Evolutionary conservation across 2,329 filamentous ascomycete species (phyloP).

Genomic region (Talaromyces sp.): DNA sequence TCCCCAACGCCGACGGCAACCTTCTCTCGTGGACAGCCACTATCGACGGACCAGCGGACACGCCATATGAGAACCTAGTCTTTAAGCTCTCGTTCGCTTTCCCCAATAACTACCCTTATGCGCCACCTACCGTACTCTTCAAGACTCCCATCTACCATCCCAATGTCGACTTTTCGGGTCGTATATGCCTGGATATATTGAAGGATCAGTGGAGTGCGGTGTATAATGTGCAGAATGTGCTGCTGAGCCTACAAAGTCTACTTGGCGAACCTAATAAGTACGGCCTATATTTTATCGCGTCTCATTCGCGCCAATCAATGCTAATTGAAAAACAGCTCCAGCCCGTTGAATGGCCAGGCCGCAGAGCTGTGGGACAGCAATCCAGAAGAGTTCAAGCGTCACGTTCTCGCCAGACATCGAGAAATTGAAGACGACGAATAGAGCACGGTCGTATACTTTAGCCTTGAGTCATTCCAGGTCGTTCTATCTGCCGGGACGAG

Average conservation of each 20-base stretch:
- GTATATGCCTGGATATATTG: constrained; percentile 95
- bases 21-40: constrained; percentile 91
- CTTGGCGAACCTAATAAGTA: constrained; percentile 98
- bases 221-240: constrained; percentile 90
- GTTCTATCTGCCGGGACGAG: not conserved
- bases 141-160: constrained; percentile 99
- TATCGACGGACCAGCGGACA: constrained; percentile 84
- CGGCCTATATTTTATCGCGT: constrained; percentile 32
- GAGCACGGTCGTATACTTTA: not conserved
- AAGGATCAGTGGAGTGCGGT: constrained; percentile 99
- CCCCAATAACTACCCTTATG: constrained; percentile 88
- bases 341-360: constrained; percentile 91
- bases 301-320: not conserved
- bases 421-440: constrained; percentile 51
- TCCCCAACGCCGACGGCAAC: constrained; percentile 85
- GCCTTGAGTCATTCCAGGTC: not conserved
- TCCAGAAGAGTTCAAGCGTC: constrained; percentile 76
- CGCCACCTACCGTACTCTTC: constrained; percentile 86
- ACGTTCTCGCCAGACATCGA: constrained; percentile 61
- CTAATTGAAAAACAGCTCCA: constrained; percentile 59
- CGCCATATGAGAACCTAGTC: constrained; percentile 80
- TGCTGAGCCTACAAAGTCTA: constrained; percentile 90
- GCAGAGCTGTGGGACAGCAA: constrained; percentile 94
- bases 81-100: constrained; percentile 93
- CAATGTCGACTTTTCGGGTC: constrained; percentile 94